A percentile compares a stretch with the other conserved stretches of the same genome.
Conservation (phyloP, 768 basidiomycete species). For the Panus rudis region DNA sequence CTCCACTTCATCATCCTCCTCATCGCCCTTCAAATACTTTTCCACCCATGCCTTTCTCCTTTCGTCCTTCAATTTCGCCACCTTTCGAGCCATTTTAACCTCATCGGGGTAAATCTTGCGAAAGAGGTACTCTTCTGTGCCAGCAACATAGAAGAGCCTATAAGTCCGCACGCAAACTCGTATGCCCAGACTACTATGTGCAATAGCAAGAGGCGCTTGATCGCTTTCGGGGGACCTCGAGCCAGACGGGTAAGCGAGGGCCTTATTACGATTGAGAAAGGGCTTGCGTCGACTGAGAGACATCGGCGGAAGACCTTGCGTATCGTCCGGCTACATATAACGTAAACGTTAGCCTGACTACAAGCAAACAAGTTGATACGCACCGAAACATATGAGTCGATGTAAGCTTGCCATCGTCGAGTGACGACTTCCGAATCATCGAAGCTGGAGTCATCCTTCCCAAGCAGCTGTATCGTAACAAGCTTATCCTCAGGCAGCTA, state of each 20-base stretch:
- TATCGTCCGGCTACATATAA: slow-evolving; percentile 46
- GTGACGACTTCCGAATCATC: slow-evolving; percentile 74
- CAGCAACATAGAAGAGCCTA: slow-evolving; percentile 70
- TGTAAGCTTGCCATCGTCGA: slow-evolving; percentile 73
- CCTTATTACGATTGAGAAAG: not conserved
- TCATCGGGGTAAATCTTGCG: slow-evolving; percentile 37
- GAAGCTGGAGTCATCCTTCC: slow-evolving; percentile 69
- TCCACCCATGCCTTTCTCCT: slow-evolving; percentile 21
- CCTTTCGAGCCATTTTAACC: slow-evolving; percentile 21
- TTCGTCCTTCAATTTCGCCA: slow-evolving; percentile 8
- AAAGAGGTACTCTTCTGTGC: slow-evolving; percentile 59
- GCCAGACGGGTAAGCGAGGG: slow-evolving; percentile 39
- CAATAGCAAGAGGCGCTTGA: no score
- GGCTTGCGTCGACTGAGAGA: not conserved
- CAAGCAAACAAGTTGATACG: slow-evolving; percentile 16
- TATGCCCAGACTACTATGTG: slow-evolving; percentile 68
- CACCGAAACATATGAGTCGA: slow-evolving; percentile 70
- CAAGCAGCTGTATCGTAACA: slow-evolving; percentile 68
- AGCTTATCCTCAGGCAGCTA: slow-evolving; percentile 62
- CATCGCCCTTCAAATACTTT: no score
- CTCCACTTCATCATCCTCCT: no score
- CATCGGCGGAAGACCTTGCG: slow-evolving; percentile 48
- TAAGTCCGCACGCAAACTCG: slow-evolving; percentile 82
- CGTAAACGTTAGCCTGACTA: no score
- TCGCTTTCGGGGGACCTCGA: slow-evolving; percentile 9